These are phyloP conservation scores for Favolaschia claudopus DNA, from an alignment of 768 basidiomycete genomes.

Conservation along the genomic window DNA sequence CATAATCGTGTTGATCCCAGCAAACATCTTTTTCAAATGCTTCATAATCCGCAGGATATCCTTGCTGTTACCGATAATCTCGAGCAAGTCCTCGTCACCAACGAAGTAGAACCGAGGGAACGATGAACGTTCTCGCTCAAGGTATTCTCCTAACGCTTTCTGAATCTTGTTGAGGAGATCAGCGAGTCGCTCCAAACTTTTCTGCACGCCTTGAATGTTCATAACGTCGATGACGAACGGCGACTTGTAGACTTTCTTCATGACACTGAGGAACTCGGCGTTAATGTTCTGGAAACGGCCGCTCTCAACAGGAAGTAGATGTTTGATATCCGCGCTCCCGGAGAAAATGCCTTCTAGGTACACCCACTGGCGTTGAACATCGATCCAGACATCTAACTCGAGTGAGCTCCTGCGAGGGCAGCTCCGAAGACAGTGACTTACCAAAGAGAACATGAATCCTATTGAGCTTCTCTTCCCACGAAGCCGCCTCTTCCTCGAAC, in stretches of 20 bases:
- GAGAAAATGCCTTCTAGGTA: constrained; percentile 99
- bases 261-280: constrained; percentile 94
- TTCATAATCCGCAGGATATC: constrained; percentile 98
- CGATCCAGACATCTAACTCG: constrained; percentile 92
- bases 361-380: constrained; percentile 99
- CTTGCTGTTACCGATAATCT: constrained; percentile 99
- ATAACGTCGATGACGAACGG: constrained; percentile 97
- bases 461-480: constrained; percentile 98
- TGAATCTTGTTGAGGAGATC: constrained; percentile 98
- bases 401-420: neutral
- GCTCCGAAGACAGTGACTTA: constrained; percentile 41
- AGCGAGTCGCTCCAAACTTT: constrained; percentile 94
- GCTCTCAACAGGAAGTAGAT: constrained; percentile 95
- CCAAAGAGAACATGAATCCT: constrained; percentile 96
- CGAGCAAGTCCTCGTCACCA: constrained; percentile 96
- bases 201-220: constrained; percentile 96
- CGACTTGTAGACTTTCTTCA: constrained; percentile 99
- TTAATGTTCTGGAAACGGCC: constrained; percentile 99
- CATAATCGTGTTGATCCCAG: constrained; percentile 89
- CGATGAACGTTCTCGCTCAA: constrained; percentile 95
- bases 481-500: constrained; percentile 90
- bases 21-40: constrained; percentile 99
- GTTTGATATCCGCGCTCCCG: constrained; percentile 99
- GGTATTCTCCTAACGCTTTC: constrained; percentile 98
- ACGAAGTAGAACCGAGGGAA: constrained; percentile 99